Percentiles rank a stretch among this genome's conserved stretches.
phyloP scores from a whole-genome alignment of 495 filamentous ascomycete genomes.

The Neurospora tetrasperma region DNA sequence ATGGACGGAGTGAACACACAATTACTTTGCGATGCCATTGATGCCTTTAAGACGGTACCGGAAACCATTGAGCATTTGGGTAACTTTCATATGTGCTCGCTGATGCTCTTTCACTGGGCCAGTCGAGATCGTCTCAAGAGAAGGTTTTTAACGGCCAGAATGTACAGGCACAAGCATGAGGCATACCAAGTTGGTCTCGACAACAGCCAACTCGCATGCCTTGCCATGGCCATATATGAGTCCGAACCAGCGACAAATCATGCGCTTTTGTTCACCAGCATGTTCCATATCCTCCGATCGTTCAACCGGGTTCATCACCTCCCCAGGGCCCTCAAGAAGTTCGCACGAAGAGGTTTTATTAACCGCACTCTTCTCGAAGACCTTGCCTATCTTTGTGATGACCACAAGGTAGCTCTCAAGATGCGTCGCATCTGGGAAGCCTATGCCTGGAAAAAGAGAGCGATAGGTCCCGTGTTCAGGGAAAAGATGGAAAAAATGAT shows the following conservation, averaged over 20 bases:
- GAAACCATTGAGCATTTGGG: constrained; percentile 4
- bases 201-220: constrained; percentile 14
- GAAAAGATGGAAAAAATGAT: not conserved
- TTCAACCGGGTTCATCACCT: not conserved
- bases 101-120: constrained; percentile 20
- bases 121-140: constrained; percentile 15
- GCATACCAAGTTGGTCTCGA: not conserved
- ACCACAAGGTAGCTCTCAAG: not conserved
- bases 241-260: constrained; percentile 4
- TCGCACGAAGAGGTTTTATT: not conserved
- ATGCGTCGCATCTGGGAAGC: not conserved
- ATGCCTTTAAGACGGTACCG: constrained; percentile 1
- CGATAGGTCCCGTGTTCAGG: not conserved
- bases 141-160: not conserved
- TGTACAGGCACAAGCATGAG: constrained; percentile 2
- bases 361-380: not conserved
- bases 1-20: constrained; percentile 11
- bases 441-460: not conserved
- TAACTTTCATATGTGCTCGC: constrained; percentile 12
- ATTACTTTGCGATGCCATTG: constrained; percentile 7
- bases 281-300: constrained; percentile 12
- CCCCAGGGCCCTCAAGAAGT: not conserved
- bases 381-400: not conserved
- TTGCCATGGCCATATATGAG: constrained; percentile 19
- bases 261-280: constrained; percentile 6